phyloP scores from a whole-genome alignment of 2,329 filamentous ascomycete species.

The Dichotomopilus funicola region DNA sequence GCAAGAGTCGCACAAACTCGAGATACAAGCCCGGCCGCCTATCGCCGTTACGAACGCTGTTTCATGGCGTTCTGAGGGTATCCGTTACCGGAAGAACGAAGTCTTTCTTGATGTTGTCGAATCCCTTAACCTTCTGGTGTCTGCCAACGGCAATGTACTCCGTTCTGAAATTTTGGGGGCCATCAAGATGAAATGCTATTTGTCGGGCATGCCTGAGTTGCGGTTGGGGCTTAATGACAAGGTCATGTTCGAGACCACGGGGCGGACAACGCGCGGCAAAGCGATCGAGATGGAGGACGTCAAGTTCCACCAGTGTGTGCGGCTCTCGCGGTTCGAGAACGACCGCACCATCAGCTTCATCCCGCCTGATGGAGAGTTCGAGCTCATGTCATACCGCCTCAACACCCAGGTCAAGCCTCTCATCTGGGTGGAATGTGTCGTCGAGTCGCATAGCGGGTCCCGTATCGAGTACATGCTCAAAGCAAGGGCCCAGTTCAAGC shows the following conservation, averaged over 20 bases:
- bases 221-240: slow-evolving; percentile 95
- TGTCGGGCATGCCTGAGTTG: slow-evolving; percentile 96
- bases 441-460: slow-evolving; percentile 91
- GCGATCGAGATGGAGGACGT: slow-evolving; percentile 99
- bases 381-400: slow-evolving; percentile 97
- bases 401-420: slow-evolving; percentile 98
- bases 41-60: slow-evolving; percentile 98
- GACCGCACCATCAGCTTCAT: slow-evolving; percentile 99
- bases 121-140: slow-evolving; percentile 91
- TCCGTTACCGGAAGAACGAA: slow-evolving; percentile 98
- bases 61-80: slow-evolving; percentile 95
- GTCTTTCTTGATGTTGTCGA: slow-evolving; percentile 98
- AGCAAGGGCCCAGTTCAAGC: slow-evolving; percentile 96
- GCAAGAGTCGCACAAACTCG: slow-evolving; percentile 97
- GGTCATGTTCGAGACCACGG: slow-evolving; percentile 98
- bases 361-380: slow-evolving; percentile 95
- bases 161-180: slow-evolving; percentile 94
- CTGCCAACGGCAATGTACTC: slow-evolving; percentile 87
- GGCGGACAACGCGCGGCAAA: slow-evolving; percentile 87
- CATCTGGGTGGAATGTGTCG: slow-evolving; percentile 97
- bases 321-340: slow-evolving; percentile 93
- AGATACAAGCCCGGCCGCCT: slow-evolving; percentile 89
- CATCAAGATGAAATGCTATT: slow-evolving; percentile 99
- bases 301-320: slow-evolving; percentile 98
- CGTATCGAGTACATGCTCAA: slow-evolving; percentile 99